Percentiles rank a stretch among this genome's conserved stretches.
phyloP scores from a whole-genome alignment of 345 rosid species.

The Brassica cretica region DNA sequence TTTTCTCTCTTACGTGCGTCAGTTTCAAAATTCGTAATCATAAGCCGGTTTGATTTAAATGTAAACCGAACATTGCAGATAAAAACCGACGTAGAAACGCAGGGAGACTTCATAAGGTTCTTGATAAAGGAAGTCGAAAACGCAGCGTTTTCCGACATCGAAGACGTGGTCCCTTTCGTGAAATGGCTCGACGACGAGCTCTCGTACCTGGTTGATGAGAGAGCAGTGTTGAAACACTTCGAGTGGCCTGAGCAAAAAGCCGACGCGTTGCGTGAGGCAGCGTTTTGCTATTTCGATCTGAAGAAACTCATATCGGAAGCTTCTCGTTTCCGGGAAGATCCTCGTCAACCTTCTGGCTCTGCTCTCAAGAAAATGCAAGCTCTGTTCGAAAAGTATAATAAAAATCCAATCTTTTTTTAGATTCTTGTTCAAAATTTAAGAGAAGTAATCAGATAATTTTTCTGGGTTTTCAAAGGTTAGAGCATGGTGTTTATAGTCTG shows the following conservation, averaged over 20 bases:
- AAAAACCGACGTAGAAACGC: slow-evolving; percentile 92
- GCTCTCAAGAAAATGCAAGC: slow-evolving; percentile 95
- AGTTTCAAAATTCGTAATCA: background rate
- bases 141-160: slow-evolving; percentile 74
- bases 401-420: background rate
- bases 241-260: slow-evolving; percentile 97
- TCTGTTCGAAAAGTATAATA: slow-evolving; percentile 74
- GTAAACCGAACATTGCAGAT: slow-evolving; percentile 55
- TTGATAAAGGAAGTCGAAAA: slow-evolving; percentile 86
- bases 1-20: slow-evolving; percentile 11
- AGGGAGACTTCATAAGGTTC: slow-evolving; percentile 88
- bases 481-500: slow-evolving; percentile 87
- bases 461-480: slow-evolving; percentile 49
- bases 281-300: slow-evolving; percentile 85
- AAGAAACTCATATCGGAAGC: slow-evolving; percentile 85
- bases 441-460: background rate
- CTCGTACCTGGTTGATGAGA: slow-evolving; percentile 88
- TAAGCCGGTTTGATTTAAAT: slow-evolving; percentile 5
- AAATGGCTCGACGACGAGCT: slow-evolving; percentile 98
- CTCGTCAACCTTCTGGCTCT: slow-evolving; percentile 63
- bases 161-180: slow-evolving; percentile 93
- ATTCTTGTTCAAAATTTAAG: background rate
- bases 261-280: slow-evolving; percentile 87
- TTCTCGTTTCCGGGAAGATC: slow-evolving; percentile 62
- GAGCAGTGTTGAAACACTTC: slow-evolving; percentile 89